Evolutionary conservation across 1,284 basidiomycete species (phyloP), one percentile per base, ranked within the genome.

Genomic region (Ganoderma sinense): DNA sequence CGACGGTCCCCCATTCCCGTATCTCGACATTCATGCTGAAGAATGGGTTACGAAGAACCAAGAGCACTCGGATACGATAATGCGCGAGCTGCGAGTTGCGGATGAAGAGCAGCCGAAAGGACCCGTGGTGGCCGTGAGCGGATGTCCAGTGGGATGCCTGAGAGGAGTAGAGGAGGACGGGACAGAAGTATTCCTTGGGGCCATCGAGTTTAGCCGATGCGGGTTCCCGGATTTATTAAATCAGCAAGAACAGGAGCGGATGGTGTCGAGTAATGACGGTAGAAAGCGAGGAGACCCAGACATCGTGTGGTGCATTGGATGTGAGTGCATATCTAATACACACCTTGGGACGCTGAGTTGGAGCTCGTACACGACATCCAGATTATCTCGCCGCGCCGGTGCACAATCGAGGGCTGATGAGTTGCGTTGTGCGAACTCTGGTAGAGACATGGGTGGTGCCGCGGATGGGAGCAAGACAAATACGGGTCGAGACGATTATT

Each of bases 321-420:
- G 89, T 89, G 75, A 73, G 84, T 77, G 11, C 10, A n/a, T 48
- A 3, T 14, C 10, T 48, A 14, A 26, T 13, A 63, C 48, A 26
- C 29, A 67, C 39, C 58, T 51, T 33, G 26, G 20, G 43, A 53
- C 45, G 16, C 20, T 45, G 40, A n/a, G 43, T 56, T 62, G n/a
- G 33, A 70, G 88, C 18, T 14, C 5, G 29, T 33, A 6, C 16
- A 26, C 29, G 39, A 23, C 31, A 29, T 43, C 31, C 68, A 90
- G 89, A 89, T 76, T 89, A 84, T 69, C 79, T 90, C 55, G 84
- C 82, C 7, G 82, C 87, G 10, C 85, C 84, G 29, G 83, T 90
- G 74, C 91, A 92, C 70, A 83, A 89, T n/a, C 82, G 81, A 71
- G 91, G 91, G 0, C 90, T 92, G 69, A 92, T 93, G 91, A 85